A percentile compares a stretch with the other conserved stretches of the same genome.
These are phyloP conservation scores for Hypoxylon intermedium DNA, from an alignment of 495 filamentous ascomycete genomes.

Conservation along the genomic window DNA sequence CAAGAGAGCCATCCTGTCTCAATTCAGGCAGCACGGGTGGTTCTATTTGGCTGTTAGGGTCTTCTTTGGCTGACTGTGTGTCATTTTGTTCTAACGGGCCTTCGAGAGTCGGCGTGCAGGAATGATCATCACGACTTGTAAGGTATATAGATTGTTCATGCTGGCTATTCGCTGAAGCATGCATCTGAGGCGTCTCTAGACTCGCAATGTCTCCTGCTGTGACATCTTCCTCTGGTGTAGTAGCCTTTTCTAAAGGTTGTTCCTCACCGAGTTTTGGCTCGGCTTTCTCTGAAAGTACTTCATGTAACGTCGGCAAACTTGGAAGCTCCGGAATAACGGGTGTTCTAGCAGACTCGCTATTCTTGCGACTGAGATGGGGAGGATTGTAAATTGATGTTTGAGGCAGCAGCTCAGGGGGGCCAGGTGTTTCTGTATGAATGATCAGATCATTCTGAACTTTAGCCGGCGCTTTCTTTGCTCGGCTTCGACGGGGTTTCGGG, in stretches of 20 bases:
- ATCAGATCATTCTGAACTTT: constrained; percentile 41
- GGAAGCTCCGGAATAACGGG: constrained; percentile 48
- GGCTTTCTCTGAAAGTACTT: constrained; percentile 5
- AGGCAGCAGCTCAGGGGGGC: constrained; percentile 53
- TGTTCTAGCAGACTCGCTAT: constrained; percentile 23
- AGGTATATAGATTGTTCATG: constrained; percentile 13
- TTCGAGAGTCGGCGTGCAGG: constrained; percentile 10
- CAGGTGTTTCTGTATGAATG: constrained; percentile 51
- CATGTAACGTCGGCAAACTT: constrained; percentile 5
- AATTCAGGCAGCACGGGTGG: constrained; percentile 20
- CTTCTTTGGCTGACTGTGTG: not conserved
- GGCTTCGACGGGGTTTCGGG: constrained; percentile 47
- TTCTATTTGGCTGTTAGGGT: constrained; percentile 11
- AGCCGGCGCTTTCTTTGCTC: constrained; percentile 38
- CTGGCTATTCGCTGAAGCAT: constrained; percentile 20
- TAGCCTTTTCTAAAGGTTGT: constrained; percentile 8
- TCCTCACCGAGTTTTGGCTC: constrained; percentile 2
- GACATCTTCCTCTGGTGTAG: constrained; percentile 7
- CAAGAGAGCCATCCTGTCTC: constrained; percentile 10
- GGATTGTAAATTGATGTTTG: constrained; percentile 56
- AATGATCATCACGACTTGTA: constrained; percentile 5
- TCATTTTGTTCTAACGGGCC: constrained; percentile 6
- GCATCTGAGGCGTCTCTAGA: constrained; percentile 48
- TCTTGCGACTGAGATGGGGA: constrained; percentile 34
- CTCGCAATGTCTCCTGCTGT: constrained; percentile 49